Base-by-base conservation (phyloP, 148 eudicot species). In the Camellia lanceoleosa region DNA sequence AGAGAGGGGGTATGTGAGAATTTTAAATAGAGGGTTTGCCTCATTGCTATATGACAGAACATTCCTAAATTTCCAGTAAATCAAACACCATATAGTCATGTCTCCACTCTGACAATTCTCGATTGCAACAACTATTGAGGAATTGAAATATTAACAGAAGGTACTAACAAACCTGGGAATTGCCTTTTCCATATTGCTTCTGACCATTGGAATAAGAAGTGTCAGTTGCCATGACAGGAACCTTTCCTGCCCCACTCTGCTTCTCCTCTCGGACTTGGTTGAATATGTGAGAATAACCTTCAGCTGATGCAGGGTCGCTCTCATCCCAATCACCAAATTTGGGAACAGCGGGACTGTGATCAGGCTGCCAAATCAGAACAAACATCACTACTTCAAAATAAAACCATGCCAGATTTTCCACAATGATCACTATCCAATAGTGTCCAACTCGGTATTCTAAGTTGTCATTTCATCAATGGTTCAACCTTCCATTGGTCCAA, bases 301-400 rank as follows among this genome's bases (percentile, higher is more conserved):
- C 93, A 52, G 88, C 91, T 60, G 94, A 80, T 49, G 97, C 83
- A 18, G 93, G 95, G 80, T 92, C 85, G 52, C 42, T 86, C 83
- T 85, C 95, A 64, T 92, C 93, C 95, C 95, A 92, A 5, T 89
- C 95, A 76, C 93, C 95, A 78, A 92, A 92, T 76, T 79, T 87
- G 13, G 91, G 91, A 62, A 88, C 87, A 54, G 87, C 83, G 76
- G 89, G 85, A 69, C 89, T 81, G 64, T 78, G 80, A 74, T 92
- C 95, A 75, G 93, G 92, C 95, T 92, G 92, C 80, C 68, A 71
- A 49, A 76, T 76, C 47, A 73, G 43, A 83, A 69, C 43, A 41
- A 19, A 75, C 41, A 78, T 73, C 65, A 72, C 44, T 3, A 47
- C 77, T 62, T 42, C 16, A 61, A 59, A 20, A 54, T 43, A 30